Evolutionary conservation across 2,329 filamentous ascomycete species (phyloP).

Genomic region (Alternaria consortialis): DNA sequence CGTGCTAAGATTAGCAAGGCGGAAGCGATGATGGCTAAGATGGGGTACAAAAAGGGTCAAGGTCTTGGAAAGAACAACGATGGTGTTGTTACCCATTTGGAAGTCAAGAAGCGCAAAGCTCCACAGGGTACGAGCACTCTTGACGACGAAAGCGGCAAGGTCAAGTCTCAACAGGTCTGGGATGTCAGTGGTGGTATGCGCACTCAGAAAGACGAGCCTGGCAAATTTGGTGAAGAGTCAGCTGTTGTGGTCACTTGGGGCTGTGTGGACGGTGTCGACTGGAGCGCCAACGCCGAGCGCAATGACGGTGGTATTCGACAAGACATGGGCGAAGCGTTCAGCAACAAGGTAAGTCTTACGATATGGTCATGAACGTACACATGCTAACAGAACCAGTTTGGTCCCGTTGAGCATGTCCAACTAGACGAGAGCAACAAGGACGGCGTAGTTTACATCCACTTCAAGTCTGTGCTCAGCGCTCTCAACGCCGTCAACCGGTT

Average conservation of each 20-base stretch:
- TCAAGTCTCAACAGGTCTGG: slow-evolving; percentile 59
- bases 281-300: slow-evolving; percentile 76
- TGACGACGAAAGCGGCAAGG: slow-evolving; percentile 61
- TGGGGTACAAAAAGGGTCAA: slow-evolving; percentile 89
- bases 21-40: slow-evolving; percentile 87
- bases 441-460: slow-evolving; percentile 87
- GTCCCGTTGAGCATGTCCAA: slow-evolving; percentile 80
- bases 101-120: slow-evolving; percentile 61
- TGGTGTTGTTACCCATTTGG: slow-evolving; percentile 85
- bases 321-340: slow-evolving; percentile 95
- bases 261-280: slow-evolving; percentile 87
- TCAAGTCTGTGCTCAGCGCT: slow-evolving; percentile 84
- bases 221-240: slow-evolving; percentile 67
- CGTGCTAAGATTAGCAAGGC: slow-evolving; percentile 59
- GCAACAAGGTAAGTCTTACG: slow-evolving; percentile 68
- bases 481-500: slow-evolving; percentile 88
- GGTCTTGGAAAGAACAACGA: slow-evolving; percentile 83
- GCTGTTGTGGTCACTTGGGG: slow-evolving; percentile 82
- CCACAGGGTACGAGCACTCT: slow-evolving; percentile 29
- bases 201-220: slow-evolving; percentile 46
- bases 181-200: slow-evolving; percentile 79
- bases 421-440: slow-evolving; percentile 68
- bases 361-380: background rate
- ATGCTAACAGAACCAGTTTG: slow-evolving; percentile 66
- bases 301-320: slow-evolving; percentile 75